Evolutionary conservation across 2,329 filamentous ascomycete genomes (phyloP).

Genomic region (Talaromyces sp.): DNA sequence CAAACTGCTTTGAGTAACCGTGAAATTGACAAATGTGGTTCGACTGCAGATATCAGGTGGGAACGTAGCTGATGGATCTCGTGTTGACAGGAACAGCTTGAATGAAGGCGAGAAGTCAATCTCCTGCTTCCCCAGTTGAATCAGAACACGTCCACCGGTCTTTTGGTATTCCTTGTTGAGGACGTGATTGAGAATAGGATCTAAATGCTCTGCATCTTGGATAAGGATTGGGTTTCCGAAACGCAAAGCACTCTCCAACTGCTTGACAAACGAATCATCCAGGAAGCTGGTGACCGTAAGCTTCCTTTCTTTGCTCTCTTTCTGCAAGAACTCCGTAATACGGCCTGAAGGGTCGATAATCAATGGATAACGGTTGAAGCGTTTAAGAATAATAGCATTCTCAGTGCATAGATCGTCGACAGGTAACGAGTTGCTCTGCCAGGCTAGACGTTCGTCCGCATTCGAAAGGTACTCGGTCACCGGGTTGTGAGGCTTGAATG

Average conservation of each 20-base stretch:
- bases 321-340: constrained; percentile 90
- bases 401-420: constrained; percentile 98
- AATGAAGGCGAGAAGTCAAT: constrained; percentile 98
- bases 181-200: constrained; percentile 96
- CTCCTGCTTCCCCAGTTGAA: constrained; percentile 96
- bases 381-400: constrained; percentile 94
- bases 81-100: constrained; percentile 89
- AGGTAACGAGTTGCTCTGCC: constrained; percentile 90
- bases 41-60: constrained; percentile 96
- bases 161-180: constrained; percentile 99
- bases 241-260: constrained; percentile 90
- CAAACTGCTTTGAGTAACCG: constrained; percentile 96
- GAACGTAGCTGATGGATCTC: constrained; percentile 93
- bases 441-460: constrained; percentile 87
- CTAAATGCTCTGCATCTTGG: constrained; percentile 94
- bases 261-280: constrained; percentile 96
- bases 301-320: constrained; percentile 87
- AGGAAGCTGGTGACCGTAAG: constrained; percentile 97
- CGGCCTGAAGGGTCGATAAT: constrained; percentile 97
- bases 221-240: constrained; percentile 99
- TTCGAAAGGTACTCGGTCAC: constrained; percentile 95
- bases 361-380: constrained; percentile 96
- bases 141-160: constrained; percentile 94
- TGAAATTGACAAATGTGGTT: constrained; percentile 99
- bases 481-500: constrained; percentile 89